Conservation (phyloP, 78 protist species). For the Chrysochromulina parva region DNA sequence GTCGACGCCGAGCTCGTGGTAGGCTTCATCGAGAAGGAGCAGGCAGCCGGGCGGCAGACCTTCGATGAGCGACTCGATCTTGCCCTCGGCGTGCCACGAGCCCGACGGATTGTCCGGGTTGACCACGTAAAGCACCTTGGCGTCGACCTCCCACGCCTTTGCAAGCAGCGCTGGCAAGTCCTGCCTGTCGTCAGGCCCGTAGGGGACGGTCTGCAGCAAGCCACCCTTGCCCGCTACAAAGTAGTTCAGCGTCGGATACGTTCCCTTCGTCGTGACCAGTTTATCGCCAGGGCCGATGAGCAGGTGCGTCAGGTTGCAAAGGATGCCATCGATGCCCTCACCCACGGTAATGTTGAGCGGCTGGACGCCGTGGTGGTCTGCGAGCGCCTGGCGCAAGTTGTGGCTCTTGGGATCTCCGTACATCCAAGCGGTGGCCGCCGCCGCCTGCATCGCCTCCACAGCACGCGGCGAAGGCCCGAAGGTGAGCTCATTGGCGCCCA, state of each 20-base stretch:
- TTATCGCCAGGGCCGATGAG: background rate
- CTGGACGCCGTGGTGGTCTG: background rate
- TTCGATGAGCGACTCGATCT: background rate
- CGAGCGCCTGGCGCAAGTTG: background rate
- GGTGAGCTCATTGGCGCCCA: background rate
- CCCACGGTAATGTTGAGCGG: background rate
- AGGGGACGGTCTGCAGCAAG: background rate
- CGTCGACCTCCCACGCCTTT: background rate
- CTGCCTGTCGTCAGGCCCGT: conserved; percentile 5
- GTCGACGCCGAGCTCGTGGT: background rate
- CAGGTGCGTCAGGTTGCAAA: background rate
- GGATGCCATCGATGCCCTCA: background rate
- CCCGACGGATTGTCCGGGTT: conserved; percentile 12
- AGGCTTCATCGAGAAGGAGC: conserved; percentile 4
- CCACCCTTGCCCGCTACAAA: background rate
- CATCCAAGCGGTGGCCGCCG: background rate
- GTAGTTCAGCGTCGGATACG: conserved; percentile 14
- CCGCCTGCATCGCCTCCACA: background rate
- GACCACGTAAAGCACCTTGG: conserved; percentile 6
- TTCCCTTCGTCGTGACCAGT: background rate
- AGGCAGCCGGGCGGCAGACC: background rate
- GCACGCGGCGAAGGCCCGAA: background rate
- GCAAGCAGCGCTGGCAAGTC: background rate
- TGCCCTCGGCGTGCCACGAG: background rate
- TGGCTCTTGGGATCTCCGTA: background rate